Conservation (phyloP, 1,139 yeast genomes). For the Kurtzmaniella quercitrusa region DNA sequence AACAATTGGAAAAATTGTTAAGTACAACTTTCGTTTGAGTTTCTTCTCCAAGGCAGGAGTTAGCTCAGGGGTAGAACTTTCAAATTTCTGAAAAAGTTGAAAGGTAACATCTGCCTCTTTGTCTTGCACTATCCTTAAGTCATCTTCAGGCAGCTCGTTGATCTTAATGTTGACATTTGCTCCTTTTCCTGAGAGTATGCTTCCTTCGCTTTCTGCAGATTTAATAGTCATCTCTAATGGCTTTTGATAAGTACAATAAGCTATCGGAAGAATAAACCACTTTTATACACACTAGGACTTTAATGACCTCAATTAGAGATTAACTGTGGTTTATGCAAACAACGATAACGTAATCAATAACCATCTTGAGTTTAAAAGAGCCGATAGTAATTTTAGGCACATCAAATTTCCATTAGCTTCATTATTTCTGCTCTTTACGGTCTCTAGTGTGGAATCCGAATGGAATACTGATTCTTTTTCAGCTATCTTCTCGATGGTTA, state of each 20-base stretch:
- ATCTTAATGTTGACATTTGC: not conserved
- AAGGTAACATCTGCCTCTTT: conserved; percentile 36
- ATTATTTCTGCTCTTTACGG: no score
- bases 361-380: no score
- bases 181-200: not conserved
- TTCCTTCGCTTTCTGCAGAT: not conserved
- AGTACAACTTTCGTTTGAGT: conserved; percentile 26
- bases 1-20: conserved; percentile 25
- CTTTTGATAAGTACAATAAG: no score
- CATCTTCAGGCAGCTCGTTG: not conserved
- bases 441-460: no score
- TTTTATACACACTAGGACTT: no score
- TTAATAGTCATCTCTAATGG: not conserved
- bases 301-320: no score
- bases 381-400: no score
- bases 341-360: conserved; percentile 12
- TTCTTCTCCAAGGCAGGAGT: conserved; percentile 30
- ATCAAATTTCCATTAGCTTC: no score
- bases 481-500: no score
- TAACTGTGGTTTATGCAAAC: conserved; percentile 15
- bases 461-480: no score
- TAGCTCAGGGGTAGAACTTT: conserved; percentile 21
- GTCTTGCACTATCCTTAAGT: conserved; percentile 5
- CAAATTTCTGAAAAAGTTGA: conserved; percentile 27
- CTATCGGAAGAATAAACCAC: no score